Evolutionary conservation across 78 protist species (phyloP).

Genomic region (Paratrimastix pyriformis): DNA sequence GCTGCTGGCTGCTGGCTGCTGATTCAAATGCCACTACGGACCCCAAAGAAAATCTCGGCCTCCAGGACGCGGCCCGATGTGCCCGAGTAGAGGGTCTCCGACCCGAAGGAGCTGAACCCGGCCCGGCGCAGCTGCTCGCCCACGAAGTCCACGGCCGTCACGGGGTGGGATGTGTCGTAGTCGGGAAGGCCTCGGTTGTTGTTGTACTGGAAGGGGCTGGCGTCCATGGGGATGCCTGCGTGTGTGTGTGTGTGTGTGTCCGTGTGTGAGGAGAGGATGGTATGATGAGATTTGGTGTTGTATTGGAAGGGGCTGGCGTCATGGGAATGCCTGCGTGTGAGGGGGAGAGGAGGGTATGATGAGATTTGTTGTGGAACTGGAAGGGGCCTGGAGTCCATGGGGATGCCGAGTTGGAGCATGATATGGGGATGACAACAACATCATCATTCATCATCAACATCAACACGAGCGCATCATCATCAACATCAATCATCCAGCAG

Average conservation of each 20-base stretch:
- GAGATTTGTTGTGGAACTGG: too few relatives aligned
- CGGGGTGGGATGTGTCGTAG: not conserved
- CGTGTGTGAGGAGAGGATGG: too few relatives aligned
- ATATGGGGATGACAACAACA: too few relatives aligned
- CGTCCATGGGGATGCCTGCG: slow-evolving; percentile 73
- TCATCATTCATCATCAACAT: too few relatives aligned
- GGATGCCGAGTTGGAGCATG: too few relatives aligned
- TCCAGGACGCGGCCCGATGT: slow-evolving; percentile 66
- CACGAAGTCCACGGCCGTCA: slow-evolving; percentile 74
- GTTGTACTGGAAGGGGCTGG: slow-evolving; percentile 74
- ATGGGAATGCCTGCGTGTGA: too few relatives aligned
- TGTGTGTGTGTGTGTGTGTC: too few relatives aligned
- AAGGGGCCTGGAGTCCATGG: too few relatives aligned
- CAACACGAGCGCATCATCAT: too few relatives aligned
- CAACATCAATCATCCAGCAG: too few relatives aligned
- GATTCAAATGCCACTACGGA: slow-evolving; percentile 1
- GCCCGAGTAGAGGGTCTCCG: slow-evolving; percentile 79
- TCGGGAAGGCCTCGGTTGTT: slow-evolving; percentile 29
- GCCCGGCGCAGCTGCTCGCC: slow-evolving; percentile 76
- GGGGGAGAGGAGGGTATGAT: too few relatives aligned
- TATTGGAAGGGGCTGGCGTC: slow-evolving; percentile 20
- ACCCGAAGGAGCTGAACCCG: slow-evolving; percentile 85
- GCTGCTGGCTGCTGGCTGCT: not conserved
- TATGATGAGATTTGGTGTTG: too few relatives aligned
- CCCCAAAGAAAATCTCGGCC: slow-evolving; percentile 85